These are phyloP conservation scores for Amauroascus niger DNA, from an alignment of 2,329 filamentous ascomycete species.

Conservation along the genomic window DNA sequence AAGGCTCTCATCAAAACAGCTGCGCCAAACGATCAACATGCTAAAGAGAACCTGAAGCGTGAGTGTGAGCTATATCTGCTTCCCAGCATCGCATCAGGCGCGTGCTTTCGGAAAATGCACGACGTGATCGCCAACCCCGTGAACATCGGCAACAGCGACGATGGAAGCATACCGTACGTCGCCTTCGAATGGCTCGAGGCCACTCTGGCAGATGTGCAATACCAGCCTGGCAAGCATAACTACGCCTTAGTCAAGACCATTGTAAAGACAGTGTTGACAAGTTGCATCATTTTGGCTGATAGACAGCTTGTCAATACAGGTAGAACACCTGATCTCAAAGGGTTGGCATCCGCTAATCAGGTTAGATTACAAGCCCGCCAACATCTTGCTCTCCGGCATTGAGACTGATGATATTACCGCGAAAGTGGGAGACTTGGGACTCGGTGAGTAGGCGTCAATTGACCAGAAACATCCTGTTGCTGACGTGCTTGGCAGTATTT, in stretches of 20 bases:
- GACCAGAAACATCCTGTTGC: conserved; percentile 4
- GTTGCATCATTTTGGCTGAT: conserved; percentile 10
- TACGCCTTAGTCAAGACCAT: conserved; percentile 7
- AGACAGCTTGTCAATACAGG: conserved; percentile 13
- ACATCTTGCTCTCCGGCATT: conserved; percentile 13
- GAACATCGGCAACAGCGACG: neutral
- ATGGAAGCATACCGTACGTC: conserved; percentile 1
- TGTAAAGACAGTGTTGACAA: conserved; percentile 9
- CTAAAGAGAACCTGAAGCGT: conserved; percentile 8
- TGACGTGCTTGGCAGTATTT: conserved; percentile 10
- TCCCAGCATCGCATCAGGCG: conserved; percentile 1
- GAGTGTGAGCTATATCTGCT: conserved; percentile 12
- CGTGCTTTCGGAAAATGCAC: conserved; percentile 14
- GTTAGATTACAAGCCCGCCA: conserved; percentile 12
- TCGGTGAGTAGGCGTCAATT: conserved; percentile 8
- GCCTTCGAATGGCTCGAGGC: conserved; percentile 14
- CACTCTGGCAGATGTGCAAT: conserved; percentile 14
- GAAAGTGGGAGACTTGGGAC: conserved; percentile 15
- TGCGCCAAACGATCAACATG: conserved; percentile 6
- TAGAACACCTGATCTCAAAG: conserved; percentile 10
- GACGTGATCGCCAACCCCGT: conserved; percentile 3
- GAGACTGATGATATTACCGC: conserved; percentile 7
- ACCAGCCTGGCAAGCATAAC: conserved; percentile 9
- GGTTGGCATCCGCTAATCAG: conserved; percentile 11
- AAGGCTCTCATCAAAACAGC: conserved; percentile 14